phyloP scores from a whole-genome alignment of 495 filamentous ascomycete genomes.

The Achaetomiella virescens region DNA sequence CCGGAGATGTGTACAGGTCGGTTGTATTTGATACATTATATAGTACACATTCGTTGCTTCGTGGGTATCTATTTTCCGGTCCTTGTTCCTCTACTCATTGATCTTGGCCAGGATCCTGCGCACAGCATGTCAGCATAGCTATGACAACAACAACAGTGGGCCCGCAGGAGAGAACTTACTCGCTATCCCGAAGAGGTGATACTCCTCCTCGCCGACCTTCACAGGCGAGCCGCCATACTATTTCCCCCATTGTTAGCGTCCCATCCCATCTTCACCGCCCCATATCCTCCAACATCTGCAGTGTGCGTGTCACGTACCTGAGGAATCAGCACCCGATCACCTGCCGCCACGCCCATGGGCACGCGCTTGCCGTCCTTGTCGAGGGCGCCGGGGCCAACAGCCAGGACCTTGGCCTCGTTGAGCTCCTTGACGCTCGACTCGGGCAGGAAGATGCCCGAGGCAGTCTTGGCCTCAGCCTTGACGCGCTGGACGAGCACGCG shows the following conservation, averaged over 20 bases:
- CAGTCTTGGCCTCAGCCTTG: constrained; percentile 95
- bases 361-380: constrained; percentile 85
- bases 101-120: constrained; percentile 79
- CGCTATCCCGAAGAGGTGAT: constrained; percentile 90
- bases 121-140: constrained; percentile 22
- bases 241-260: constrained; percentile 27
- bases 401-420: constrained; percentile 92
- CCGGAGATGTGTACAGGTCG: constrained; percentile 8
- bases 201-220: constrained; percentile 97
- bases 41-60: constrained; percentile 27
- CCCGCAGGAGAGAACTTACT: constrained; percentile 55
- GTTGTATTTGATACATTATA: constrained; percentile 25
- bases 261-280: constrained; percentile 1
- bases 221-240: constrained; percentile 93
- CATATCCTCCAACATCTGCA: constrained; percentile 3
- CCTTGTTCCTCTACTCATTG: constrained; percentile 56
- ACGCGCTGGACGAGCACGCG: constrained; percentile 96
- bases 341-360: constrained; percentile 67
- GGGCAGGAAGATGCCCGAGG: constrained; percentile 92
- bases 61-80: constrained; percentile 33
- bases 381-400: constrained; percentile 81
- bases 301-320: constrained; percentile 61
- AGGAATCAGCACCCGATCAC: constrained; percentile 94
- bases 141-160: background rate
- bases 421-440: constrained; percentile 96